Percentiles rank a stretch among this genome's conserved stretches.
phyloP scores from a whole-genome alignment of 208 protist species.

The Histomonas meleagridis region DNA sequence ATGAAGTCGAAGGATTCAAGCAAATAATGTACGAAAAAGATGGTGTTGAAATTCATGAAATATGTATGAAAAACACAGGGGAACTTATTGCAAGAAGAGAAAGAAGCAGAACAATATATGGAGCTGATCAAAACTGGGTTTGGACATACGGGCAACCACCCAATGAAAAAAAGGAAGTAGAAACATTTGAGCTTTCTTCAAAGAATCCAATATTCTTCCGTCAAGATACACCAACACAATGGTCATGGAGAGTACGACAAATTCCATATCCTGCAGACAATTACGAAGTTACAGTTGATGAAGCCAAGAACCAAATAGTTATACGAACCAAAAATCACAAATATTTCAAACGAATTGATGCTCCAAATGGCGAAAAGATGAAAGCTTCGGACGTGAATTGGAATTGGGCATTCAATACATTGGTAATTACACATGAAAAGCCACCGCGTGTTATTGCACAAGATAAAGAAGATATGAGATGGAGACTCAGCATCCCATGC shows the following conservation, averaged over 20 bases:
- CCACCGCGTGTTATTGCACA: neutral
- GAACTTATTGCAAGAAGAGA: neutral
- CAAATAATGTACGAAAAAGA: neutral
- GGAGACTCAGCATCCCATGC: neutral
- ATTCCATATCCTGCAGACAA: slow-evolving; percentile 66
- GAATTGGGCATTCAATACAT: neutral
- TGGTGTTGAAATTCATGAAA: neutral
- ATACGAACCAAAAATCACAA: slow-evolving; percentile 81
- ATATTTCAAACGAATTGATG: slow-evolving; percentile 38
- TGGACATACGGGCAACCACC: neutral
- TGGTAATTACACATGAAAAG: neutral
- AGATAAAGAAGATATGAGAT: neutral
- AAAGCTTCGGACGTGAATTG: neutral
- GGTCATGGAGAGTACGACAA: slow-evolving; percentile 60
- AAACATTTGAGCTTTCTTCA: neutral
- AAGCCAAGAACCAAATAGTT: slow-evolving; percentile 60
- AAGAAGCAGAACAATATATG: neutral
- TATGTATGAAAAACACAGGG: neutral
- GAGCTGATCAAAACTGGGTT: neutral
- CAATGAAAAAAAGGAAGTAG: neutral
- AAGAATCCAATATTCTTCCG: slow-evolving; percentile 32
- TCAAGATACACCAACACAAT: slow-evolving; percentile 4
- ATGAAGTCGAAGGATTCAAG: neutral
- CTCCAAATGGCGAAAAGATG: slow-evolving; percentile 18
- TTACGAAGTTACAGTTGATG: slow-evolving; percentile 66